Evolutionary conservation across 768 basidiomycete species (phyloP).

Genomic region (Naganishia friedmannii): DNA sequence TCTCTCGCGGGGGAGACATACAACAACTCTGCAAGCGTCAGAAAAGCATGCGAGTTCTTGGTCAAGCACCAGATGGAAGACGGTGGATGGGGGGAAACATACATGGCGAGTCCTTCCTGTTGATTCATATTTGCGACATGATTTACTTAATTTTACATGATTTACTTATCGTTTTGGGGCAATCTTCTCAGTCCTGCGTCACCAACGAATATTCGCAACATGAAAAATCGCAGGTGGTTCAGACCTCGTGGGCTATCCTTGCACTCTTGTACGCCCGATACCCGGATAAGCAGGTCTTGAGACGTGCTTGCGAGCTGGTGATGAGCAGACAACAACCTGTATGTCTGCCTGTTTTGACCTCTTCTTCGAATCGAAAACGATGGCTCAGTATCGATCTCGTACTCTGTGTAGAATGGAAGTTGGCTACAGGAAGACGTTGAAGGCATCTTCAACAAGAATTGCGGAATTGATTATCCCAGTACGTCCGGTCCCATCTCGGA

Average conservation of each 20-base stretch:
- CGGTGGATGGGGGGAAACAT: slow-evolving; percentile 98
- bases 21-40: slow-evolving; percentile 64
- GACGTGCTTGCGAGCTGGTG: slow-evolving; percentile 72
- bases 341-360: slow-evolving; percentile 44
- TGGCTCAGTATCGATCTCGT: too few species aligned
- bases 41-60: slow-evolving; percentile 79
- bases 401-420: slow-evolving; percentile 73
- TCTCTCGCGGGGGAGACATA: slow-evolving; percentile 86
- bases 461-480: slow-evolving; percentile 50
- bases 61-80: slow-evolving; percentile 77
- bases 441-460: slow-evolving; percentile 54
- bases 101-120: slow-evolving; percentile 63
- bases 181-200: slow-evolving; percentile 75
- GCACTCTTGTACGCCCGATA: slow-evolving; percentile 86
- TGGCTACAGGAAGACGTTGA: slow-evolving; percentile 81
- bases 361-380: neutral
- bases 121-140: too few species aligned
- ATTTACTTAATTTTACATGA: neutral
- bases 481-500: too few species aligned
- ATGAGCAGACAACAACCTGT: slow-evolving; percentile 84
- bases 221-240: slow-evolving; percentile 77
- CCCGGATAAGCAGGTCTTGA: slow-evolving; percentile 74
- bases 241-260: slow-evolving; percentile 90
- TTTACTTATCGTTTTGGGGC: too few species aligned
- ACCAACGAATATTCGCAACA: slow-evolving; percentile 73